Evolutionary conservation across 164 flowering plant species (phyloP).

Genomic region (Magnolia officinalis): DNA sequence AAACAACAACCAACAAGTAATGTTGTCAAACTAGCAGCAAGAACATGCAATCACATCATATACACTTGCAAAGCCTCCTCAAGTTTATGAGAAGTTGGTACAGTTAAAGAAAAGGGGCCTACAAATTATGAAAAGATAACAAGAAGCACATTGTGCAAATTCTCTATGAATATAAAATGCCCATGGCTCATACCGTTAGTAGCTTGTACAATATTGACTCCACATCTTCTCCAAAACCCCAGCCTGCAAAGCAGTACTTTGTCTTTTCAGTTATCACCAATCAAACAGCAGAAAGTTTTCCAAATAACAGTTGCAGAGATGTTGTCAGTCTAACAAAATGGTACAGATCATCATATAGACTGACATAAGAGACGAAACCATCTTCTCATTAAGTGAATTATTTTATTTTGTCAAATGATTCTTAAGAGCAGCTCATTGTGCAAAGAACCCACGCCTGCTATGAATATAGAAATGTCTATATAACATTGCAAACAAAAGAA

Average conservation of each 20-base stretch:
- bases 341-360: neutral
- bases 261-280: too few species aligned
- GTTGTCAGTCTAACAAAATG: neutral
- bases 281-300: neutral
- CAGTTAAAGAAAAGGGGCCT: neutral
- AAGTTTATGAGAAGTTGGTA: neutral
- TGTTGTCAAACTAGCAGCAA: neutral
- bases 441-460: neutral
- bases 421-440: neutral
- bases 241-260: conserved; percentile 6
- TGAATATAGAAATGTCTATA: neutral
- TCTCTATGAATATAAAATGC: neutral
- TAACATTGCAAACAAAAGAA: neutral
- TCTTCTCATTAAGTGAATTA: neutral
- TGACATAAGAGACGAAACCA: too few species aligned
- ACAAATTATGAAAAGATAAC: too few species aligned
- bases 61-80: neutral
- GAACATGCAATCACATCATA: neutral
- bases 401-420: neutral
- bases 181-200: conserved; percentile 52
- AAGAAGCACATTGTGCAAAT: neutral
- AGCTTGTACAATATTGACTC: conserved; percentile 90
- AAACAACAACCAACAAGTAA: neutral
- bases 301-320: neutral
- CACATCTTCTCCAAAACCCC: conserved; percentile 93